These are phyloP conservation scores for Solanum dulcamara DNA, from an alignment of 257 asterid genomes.

Conservation along the genomic window DNA sequence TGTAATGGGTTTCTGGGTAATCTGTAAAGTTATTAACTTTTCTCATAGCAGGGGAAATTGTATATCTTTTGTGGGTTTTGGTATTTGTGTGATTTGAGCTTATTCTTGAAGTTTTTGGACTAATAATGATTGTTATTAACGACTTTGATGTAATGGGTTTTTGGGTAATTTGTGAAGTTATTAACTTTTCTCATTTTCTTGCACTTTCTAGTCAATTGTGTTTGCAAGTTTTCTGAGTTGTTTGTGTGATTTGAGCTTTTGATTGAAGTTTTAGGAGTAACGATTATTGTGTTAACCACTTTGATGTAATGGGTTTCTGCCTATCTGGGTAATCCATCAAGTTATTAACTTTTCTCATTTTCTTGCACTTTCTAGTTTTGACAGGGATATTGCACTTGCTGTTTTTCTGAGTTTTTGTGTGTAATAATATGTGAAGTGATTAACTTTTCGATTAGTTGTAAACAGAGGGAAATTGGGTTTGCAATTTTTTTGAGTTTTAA, in stretches of 20 bases:
- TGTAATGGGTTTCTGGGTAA: too few species aligned
- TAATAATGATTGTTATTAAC: constrained; percentile 7
- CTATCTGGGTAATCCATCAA: background rate
- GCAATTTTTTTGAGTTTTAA: background rate
- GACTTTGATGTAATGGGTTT: constrained; percentile 26
- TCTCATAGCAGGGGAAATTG: too few species aligned
- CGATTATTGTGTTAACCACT: constrained; percentile 18
- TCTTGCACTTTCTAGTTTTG: background rate
- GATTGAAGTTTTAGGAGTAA: background rate
- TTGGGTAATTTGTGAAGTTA: background rate
- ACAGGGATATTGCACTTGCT: background rate
- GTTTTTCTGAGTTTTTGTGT: background rate
- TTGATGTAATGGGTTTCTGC: constrained; percentile 23
- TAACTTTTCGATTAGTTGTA: background rate
- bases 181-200: background rate
- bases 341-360: background rate
- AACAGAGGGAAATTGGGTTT: background rate
- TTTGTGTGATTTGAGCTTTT: background rate
- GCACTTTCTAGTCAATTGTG: background rate
- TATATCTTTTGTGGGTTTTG: too few species aligned
- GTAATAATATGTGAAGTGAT: background rate
- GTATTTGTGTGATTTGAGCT: too few species aligned
- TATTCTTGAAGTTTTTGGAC: background rate
- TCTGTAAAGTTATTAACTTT: too few species aligned
- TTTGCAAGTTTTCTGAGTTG: background rate